Evolutionary conservation across 1,284 basidiomycete species (phyloP).

Genomic region (Trametes hirsuta): DNA sequence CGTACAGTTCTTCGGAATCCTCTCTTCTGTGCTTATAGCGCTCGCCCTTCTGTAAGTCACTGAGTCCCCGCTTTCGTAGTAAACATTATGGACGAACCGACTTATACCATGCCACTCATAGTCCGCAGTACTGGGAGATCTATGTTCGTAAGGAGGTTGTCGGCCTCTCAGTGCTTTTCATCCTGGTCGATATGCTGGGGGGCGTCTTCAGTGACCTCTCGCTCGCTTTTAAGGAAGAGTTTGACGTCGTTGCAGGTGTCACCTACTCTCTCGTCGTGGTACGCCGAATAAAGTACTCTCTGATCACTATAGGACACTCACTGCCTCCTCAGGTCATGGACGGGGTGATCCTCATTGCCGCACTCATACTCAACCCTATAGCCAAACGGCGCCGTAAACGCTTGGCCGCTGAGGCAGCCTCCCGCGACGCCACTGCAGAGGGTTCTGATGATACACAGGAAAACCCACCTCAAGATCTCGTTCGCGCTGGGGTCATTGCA

Average conservation of each 20-base stretch:
- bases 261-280: slow-evolving; percentile 66
- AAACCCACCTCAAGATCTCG: neutral
- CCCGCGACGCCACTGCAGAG: neutral
- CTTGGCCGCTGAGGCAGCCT: neutral
- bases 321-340: slow-evolving; percentile 53
- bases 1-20: slow-evolving; percentile 66
- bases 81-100: neutral
- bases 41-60: slow-evolving; percentile 57
- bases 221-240: slow-evolving; percentile 66
- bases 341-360: slow-evolving; percentile 57
- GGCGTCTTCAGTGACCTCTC: slow-evolving; percentile 75
- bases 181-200: slow-evolving; percentile 72
- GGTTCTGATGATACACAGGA: neutral
- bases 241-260: slow-evolving; percentile 72
- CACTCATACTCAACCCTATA: slow-evolving; percentile 63
- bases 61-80: neutral
- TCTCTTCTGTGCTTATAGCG: slow-evolving; percentile 64
- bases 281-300: slow-evolving; percentile 21
- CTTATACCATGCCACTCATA: slow-evolving; percentile 6
- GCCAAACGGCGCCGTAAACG: slow-evolving; percentile 26
- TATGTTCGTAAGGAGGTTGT: slow-evolving; percentile 70
- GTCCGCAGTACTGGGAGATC: slow-evolving; percentile 71
- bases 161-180: slow-evolving; percentile 75
- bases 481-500: no score
- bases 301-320: neutral